Conservation (phyloP, 2,329 filamentous ascomycete genomes). For the Claviceps cyperi region DNA sequence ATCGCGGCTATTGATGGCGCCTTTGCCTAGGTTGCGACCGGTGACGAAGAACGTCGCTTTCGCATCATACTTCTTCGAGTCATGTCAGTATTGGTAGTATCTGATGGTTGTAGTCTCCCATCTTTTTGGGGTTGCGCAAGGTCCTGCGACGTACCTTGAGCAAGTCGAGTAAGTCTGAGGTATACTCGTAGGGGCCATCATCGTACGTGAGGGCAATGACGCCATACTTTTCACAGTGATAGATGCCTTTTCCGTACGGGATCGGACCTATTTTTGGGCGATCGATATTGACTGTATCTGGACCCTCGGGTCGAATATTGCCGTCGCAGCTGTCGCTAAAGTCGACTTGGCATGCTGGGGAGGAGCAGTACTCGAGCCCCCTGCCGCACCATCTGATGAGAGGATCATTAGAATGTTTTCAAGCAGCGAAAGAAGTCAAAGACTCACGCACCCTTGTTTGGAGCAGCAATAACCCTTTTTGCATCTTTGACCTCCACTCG, state of each 20-base stretch:
- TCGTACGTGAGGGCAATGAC: slow-evolving; percentile 31
- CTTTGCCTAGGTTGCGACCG: slow-evolving; percentile 23
- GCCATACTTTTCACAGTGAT: slow-evolving; percentile 19
- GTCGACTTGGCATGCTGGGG: slow-evolving; percentile 46
- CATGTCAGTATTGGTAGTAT: neutral
- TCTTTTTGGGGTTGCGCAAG: neutral
- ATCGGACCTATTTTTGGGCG: slow-evolving; percentile 39
- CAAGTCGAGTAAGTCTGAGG: slow-evolving; percentile 25
- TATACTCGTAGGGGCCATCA: slow-evolving; percentile 30
- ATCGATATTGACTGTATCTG: slow-evolving; percentile 36
- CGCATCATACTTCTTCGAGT: slow-evolving; percentile 18
- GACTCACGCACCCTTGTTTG: slow-evolving; percentile 22
- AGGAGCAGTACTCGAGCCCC: slow-evolving; percentile 40
- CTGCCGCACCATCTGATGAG: slow-evolving; percentile 39
- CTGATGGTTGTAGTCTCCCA: neutral
- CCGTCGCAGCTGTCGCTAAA: slow-evolving; percentile 48
- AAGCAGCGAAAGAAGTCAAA: neutral
- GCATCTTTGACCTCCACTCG: slow-evolving; percentile 13
- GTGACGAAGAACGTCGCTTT: slow-evolving; percentile 26
- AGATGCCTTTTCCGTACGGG: slow-evolving; percentile 40
- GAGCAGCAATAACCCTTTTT: slow-evolving; percentile 25
- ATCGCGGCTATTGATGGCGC: slow-evolving; percentile 25
- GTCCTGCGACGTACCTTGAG: slow-evolving; percentile 9
- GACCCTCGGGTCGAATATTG: slow-evolving; percentile 35
- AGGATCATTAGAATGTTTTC: neutral